Conservation (phyloP, 257 asterid species). For the Salvia hispanica region DNA sequence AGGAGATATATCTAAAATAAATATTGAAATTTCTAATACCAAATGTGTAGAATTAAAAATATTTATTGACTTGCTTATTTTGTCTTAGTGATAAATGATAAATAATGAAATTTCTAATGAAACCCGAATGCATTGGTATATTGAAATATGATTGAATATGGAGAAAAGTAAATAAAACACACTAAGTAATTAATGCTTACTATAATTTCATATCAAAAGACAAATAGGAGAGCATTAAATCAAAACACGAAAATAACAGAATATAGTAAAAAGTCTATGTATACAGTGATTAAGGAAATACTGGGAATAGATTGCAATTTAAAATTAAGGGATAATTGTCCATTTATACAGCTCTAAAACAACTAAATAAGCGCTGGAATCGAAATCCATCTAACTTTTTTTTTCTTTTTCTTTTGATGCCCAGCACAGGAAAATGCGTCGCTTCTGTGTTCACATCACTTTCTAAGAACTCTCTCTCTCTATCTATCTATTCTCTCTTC, state of each 20-base stretch:
- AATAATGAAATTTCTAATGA: background rate
- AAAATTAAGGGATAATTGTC: background rate
- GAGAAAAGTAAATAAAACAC: background rate
- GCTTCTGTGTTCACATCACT: slow-evolving; percentile 9
- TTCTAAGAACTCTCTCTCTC: background rate
- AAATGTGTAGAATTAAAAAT: no score
- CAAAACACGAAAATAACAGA: background rate
- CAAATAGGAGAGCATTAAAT: no score
- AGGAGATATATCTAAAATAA: no score
- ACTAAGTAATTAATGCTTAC: background rate
- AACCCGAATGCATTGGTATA: background rate
- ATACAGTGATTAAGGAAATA: no score
- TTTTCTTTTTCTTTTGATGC: background rate
- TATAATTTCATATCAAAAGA: background rate
- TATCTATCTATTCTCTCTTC: background rate
- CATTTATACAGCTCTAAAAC: background rate
- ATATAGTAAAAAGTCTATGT: background rate
- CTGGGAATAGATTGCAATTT: background rate
- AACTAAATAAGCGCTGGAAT: background rate
- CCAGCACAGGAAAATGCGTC: background rate
- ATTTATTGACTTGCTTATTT: background rate
- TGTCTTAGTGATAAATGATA: background rate
- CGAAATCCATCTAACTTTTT: background rate
- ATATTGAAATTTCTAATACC: no score
- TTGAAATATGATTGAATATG: background rate